Conservation (phyloP, 306 rosid genomes). For the Carpinus viminea region DNA sequence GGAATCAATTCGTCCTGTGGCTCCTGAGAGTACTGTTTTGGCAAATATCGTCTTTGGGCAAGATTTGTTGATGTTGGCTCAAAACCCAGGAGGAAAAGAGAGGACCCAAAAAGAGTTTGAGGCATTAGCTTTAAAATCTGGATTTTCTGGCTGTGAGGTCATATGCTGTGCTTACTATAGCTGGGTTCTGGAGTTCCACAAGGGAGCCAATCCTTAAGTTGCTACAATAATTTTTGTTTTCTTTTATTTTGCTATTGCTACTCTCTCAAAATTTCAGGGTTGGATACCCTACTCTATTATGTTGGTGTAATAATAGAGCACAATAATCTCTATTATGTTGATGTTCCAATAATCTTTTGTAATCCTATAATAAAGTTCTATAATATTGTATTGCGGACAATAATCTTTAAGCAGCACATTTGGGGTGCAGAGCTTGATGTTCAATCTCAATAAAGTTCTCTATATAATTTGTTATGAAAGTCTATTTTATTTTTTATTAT, state of each 20-base stretch:
- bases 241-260: neutral
- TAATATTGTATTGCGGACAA: too few species aligned
- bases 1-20: slow-evolving; percentile 27
- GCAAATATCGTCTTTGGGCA: slow-evolving; percentile 1
- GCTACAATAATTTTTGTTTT: neutral
- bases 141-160: slow-evolving; percentile 21
- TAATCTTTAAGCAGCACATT: too few species aligned
- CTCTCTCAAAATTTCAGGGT: neutral
- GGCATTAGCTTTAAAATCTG: slow-evolving; percentile 11
- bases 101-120: slow-evolving; percentile 25
- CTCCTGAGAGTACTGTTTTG: slow-evolving; percentile 8
- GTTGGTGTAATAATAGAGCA: neutral
- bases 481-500: too few species aligned
- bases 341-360: too few species aligned
- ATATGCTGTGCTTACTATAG: slow-evolving; percentile 19
- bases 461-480: too few species aligned
- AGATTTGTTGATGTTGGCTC: slow-evolving; percentile 29
- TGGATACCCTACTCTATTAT: neutral
- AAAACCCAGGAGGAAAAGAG: slow-evolving; percentile 37
- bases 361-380: too few species aligned
- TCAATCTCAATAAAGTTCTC: too few species aligned
- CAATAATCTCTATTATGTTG: too few species aligned
- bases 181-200: slow-evolving; percentile 37
- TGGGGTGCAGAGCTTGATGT: too few species aligned
- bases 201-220: neutral